Base-by-base conservation (phyloP, 345 rosid species). In the Syzygium aromaticum region DNA sequence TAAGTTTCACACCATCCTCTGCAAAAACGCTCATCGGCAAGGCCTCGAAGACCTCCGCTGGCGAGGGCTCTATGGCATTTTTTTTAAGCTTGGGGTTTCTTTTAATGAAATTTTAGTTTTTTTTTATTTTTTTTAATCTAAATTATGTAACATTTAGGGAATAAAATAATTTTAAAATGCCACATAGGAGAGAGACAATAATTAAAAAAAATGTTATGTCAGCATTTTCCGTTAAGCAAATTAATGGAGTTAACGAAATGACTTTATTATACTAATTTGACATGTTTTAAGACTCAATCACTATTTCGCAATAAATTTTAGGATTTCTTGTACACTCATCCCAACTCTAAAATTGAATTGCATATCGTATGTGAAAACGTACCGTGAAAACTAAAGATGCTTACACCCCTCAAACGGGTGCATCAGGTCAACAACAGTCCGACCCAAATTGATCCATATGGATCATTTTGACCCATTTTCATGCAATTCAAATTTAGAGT, bases 141-240 rank as follows among this genome's bases (percentile, higher is more conserved):
- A 56, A 56, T 56, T 23, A 23, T 56, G 25, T 56, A 23, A 56
- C 23, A 56, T 3, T 23, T 56, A n/a, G 63, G n/a, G 63, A 56
- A 13, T 56, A 25, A 56, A 56, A 9, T 23, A 23, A 23, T 56
- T 0, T 7, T 19, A 54, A 56, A 56, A 56, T 23, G 0, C n/a
- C 25, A 56, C 63, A 8, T 56, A 56, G 2, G 11, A 23, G 6
- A 56, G 25, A 56, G n/a, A 10, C 23, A 8, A 56, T 22, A 8
- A 21, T 22, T 3, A 8, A 0, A 56, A 22, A 0, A 56, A 23
- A 56, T 9, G 23, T 0, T 1, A 23, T 0, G 1, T 56, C 2
- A 0, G 5, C 0, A 23, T 10, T 56, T 56, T 23, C 14, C 11
- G 4, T 56, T 56, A 56, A 23, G 46, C 46, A 43, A 43, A 43